These are phyloP conservation scores for Leishmania amazonensis DNA, from an alignment of 208 protist species.

Conservation along the genomic window DNA sequence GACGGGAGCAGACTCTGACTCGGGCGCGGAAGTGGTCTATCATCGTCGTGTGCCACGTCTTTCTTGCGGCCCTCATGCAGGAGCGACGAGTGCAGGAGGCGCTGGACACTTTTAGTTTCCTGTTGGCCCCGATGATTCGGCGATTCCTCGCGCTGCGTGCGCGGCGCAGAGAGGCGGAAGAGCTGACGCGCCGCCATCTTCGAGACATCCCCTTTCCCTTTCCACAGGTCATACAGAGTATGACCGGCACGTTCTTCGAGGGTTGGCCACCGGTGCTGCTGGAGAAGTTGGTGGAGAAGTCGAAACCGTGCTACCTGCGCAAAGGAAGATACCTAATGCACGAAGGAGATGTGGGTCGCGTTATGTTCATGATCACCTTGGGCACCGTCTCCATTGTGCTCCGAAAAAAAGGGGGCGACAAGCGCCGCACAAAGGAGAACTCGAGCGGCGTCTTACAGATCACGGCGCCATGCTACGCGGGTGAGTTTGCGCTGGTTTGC, in stretches of 20 bases:
- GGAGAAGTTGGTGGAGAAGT: constrained; percentile 67
- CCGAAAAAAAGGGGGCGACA: constrained; percentile 66
- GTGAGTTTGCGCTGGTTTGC: constrained; percentile 89
- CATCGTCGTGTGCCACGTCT: constrained; percentile 83
- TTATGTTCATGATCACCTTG: constrained; percentile 89
- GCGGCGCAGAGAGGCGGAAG: constrained; percentile 33
- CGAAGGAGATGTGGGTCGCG: constrained; percentile 86
- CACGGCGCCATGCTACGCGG: constrained; percentile 85
- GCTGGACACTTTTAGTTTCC: constrained; percentile 61
- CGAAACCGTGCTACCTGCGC: constrained; percentile 61
- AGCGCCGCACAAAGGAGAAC: constrained; percentile 78
- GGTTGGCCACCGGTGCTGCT: constrained; percentile 75
- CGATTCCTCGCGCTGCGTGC: constrained; percentile 50
- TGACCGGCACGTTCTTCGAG: constrained; percentile 85
- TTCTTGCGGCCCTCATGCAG: constrained; percentile 83
- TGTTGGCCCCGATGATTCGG: constrained; percentile 72
- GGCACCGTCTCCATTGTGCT: constrained; percentile 74
- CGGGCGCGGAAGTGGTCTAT: constrained; percentile 71
- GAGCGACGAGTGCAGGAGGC: constrained; percentile 75
- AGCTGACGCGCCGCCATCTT: constrained; percentile 57
- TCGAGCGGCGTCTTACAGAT: constrained; percentile 70
- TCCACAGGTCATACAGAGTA: constrained; percentile 79
- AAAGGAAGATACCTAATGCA: constrained; percentile 84
- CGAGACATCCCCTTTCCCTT: constrained; percentile 75
- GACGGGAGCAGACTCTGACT: constrained; percentile 48